Conservation (phyloP, 805 yeast genomes). For the Hanseniaspora mollemarum region DNA sequence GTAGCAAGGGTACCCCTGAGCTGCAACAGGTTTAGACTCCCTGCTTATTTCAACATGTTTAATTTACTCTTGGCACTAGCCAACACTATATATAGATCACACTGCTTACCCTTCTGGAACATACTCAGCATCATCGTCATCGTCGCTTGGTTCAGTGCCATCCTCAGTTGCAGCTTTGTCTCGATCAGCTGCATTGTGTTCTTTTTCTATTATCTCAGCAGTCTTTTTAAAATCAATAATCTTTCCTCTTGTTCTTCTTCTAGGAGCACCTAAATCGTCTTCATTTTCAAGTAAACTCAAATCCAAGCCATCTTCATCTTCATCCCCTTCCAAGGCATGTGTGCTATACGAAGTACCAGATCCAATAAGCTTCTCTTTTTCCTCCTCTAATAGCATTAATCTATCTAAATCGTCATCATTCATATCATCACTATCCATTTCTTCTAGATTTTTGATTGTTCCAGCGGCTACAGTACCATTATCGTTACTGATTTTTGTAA, state of each 20-base stretch:
- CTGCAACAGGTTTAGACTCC: too few relatives aligned
- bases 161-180: neutral
- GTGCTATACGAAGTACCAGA: neutral
- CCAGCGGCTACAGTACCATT: neutral
- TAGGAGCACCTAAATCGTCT: neutral
- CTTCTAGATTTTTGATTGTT: neutral
- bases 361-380: slow-evolving; percentile 8
- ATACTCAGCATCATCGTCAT: slow-evolving; percentile 12
- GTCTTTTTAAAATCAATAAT: slow-evolving; percentile 15
- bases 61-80: too few relatives aligned
- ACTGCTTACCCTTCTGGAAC: slow-evolving; percentile 7
- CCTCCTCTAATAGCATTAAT: slow-evolving; percentile 13
- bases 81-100: neutral
- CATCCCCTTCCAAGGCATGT: slow-evolving; percentile 10
- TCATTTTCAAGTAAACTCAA: slow-evolving; percentile 6
- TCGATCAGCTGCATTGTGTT: neutral
- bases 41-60: too few relatives aligned
- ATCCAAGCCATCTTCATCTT: slow-evolving; percentile 13
- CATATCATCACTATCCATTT: slow-evolving; percentile 8
- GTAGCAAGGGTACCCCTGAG: too few relatives aligned
- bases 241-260: slow-evolving; percentile 17
- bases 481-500: neutral
- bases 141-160: neutral
- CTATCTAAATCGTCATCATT: slow-evolving; percentile 14
- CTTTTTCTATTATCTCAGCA: slow-evolving; percentile 7